Conservation (phyloP, 2,329 filamentous ascomycete genomes). For the Trichoderma aggressivum region DNA sequence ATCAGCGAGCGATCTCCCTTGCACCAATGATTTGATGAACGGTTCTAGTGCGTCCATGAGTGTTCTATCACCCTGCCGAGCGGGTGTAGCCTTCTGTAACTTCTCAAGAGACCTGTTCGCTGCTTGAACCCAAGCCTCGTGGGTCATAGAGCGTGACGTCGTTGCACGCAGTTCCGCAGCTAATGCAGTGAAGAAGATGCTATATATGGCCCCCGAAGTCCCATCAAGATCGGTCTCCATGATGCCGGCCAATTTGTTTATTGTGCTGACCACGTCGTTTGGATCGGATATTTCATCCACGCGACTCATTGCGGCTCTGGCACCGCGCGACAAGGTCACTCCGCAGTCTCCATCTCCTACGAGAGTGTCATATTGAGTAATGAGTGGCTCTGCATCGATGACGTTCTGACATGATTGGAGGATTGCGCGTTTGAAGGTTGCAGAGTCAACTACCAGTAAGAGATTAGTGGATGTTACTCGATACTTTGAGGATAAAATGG, state of each 20-base stretch:
- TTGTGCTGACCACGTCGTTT: neutral
- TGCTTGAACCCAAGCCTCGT: neutral
- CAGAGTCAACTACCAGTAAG: neutral
- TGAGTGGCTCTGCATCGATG: neutral
- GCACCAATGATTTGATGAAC: neutral
- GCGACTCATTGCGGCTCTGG: neutral
- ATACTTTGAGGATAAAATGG: neutral
- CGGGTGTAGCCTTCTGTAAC: neutral
- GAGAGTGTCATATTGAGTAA: neutral
- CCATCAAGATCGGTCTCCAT: neutral
- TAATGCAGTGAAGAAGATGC: neutral
- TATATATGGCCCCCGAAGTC: neutral
- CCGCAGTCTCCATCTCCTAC: neutral
- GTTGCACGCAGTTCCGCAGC: neutral
- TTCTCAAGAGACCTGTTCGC: neutral
- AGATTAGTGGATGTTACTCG: neutral
- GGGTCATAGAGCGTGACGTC: neutral
- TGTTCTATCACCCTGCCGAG: neutral
- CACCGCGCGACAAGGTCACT: neutral
- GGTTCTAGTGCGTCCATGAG: neutral
- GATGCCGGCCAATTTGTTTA: neutral
- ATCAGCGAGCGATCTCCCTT: neutral
- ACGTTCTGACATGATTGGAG: neutral
- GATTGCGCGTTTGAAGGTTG: neutral
- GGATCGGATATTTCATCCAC: neutral